A percentile compares a stretch with the other conserved stretches of the same genome.
Conservation (phyloP, 331 rosid species). For the Stylosanthes scabra region DNA sequence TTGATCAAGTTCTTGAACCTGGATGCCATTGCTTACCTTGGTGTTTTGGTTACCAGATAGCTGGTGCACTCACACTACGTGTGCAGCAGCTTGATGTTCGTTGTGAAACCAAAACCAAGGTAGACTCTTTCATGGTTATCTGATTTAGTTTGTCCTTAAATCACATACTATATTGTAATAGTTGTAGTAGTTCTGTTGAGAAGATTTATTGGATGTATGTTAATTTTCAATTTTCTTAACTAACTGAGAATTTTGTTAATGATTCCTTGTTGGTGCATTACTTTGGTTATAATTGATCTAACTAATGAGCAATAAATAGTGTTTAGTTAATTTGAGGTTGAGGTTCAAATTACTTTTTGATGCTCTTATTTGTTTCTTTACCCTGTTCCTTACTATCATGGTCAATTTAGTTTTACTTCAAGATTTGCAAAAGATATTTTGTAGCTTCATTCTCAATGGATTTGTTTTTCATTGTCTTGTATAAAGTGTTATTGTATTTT, state of each 20-base stretch:
- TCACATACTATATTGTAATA: not conserved
- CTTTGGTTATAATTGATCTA: slow-evolving; percentile 1
- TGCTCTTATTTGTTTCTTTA: slow-evolving; percentile 8
- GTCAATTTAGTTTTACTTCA: slow-evolving; percentile 22
- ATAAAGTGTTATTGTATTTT: slow-evolving; percentile 25
- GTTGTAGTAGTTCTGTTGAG: slow-evolving; percentile 6
- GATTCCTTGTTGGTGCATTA: not conserved
- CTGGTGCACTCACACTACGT: slow-evolving; percentile 73
- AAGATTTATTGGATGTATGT: not conserved
- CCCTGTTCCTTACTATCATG: not conserved
- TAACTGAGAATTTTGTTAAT: not conserved
- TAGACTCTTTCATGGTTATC: slow-evolving; percentile 23
- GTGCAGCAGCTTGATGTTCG: slow-evolving; percentile 78
- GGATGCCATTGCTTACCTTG: slow-evolving; percentile 89
- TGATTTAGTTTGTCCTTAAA: slow-evolving; percentile 14
- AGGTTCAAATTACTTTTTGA: slow-evolving; percentile 10
- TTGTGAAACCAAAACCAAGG: slow-evolving; percentile 88
- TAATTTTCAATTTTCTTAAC: not conserved
- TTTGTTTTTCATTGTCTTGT: not conserved
- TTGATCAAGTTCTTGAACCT: slow-evolving; percentile 63
- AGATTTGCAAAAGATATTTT: not conserved
- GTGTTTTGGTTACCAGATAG: slow-evolving; percentile 70
- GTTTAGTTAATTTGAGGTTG: slow-evolving; percentile 5
- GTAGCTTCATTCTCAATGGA: not conserved
- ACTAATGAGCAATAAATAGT: not conserved